Base-by-base conservation (phyloP, 495 filamentous ascomycete genomes). In the Aspergillus leporis region DNA sequence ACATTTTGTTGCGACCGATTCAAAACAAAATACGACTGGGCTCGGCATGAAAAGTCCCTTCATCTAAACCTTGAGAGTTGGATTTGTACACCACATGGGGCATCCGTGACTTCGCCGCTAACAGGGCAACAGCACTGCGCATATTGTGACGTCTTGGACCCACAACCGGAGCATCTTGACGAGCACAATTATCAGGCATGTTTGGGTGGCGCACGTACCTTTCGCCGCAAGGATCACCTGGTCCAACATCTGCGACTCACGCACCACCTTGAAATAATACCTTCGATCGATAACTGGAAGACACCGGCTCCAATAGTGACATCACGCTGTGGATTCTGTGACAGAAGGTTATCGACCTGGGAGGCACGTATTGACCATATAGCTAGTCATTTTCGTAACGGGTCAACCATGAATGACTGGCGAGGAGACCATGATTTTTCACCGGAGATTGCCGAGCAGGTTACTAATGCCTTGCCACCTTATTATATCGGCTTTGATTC, bases 1-100 rank as follows among this genome's bases (percentile, higher is more conserved):
- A 92, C 89, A 5, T 92, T 92, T 73, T 92, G 89, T 68, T 89
- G 87, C 8, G 88, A 91, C 55, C 85, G 80, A 1, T 92, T 91
- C 76, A 84, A 86, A 58, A 89, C 82, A 34, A 92, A 92, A 64
- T 89, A 90, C 67, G 89, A 92, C 71, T 92, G 89, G 89, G 83
- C 87, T 51, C 77, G 90, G 45, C 90, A 93, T 70, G 90, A 93
- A 67, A 92, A 91, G 60, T 87, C 88, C 4, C 72, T 91, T 21
- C 90, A 93, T 71, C 66, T 93, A 47, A 86, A 82, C 16, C 78
- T 93, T 0, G 89, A 91, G 64, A 83, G 83, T 19, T 93, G 89
- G 89, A 80, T 86, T 13, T 92, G 89, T 65, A 80, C 83, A 4
- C 87, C 88, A 0, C 72, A 85, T 54, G 88, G 88, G n/a, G 60